phyloP scores from a whole-genome alignment of 345 rosid species.

The Diplotaxis tenuifolia region DNA sequence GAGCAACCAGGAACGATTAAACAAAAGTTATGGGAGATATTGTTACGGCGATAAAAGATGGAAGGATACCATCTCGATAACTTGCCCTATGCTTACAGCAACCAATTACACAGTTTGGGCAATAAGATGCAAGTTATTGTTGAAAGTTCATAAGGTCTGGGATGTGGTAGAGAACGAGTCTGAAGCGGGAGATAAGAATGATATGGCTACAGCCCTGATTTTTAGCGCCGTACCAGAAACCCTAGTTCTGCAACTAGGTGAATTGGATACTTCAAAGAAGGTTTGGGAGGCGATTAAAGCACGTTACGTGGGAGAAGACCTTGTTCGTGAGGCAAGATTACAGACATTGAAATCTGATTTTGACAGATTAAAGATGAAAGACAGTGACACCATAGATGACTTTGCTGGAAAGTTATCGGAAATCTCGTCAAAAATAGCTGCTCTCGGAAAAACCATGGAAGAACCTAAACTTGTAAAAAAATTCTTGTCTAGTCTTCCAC shows the following conservation, averaged over 20 bases:
- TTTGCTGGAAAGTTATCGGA: not conserved
- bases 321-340: not conserved
- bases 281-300: not conserved
- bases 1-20: too few species aligned
- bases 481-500: not conserved
- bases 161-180: too few species aligned
- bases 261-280: not conserved
- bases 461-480: too few species aligned
- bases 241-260: not conserved
- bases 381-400: too few species aligned
- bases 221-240: not conserved
- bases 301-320: not conserved
- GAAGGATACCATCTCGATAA: too few species aligned
- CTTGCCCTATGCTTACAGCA: too few species aligned
- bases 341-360: not conserved
- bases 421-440: not conserved
- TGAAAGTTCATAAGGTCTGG: too few species aligned
- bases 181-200: too few species aligned
- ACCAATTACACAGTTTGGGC: too few species aligned
- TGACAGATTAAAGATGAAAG: not conserved
- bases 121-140: too few species aligned
- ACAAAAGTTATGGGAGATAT: too few species aligned
- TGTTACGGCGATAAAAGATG: too few species aligned
- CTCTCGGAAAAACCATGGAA: not conserved
- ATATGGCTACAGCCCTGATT: not conserved